phyloP scores from a whole-genome alignment of 306 rosid species.

The Pyrus communis region DNA sequence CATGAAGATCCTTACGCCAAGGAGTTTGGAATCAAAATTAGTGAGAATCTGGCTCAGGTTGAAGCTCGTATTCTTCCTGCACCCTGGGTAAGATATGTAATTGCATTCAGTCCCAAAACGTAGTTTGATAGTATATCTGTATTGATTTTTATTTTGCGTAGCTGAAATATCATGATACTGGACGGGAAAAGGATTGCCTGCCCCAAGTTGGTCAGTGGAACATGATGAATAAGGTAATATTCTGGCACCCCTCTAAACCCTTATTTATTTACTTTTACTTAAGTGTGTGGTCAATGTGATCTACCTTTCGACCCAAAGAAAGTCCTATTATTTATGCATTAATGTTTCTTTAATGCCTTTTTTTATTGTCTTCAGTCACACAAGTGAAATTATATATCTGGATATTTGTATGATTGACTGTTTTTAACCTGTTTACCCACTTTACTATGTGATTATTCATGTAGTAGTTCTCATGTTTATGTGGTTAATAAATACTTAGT shows the following conservation, averaged over 20 bases:
- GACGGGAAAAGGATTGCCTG: conserved; percentile 86
- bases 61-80: conserved; percentile 98
- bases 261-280: neutral
- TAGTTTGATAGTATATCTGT: neutral
- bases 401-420: neutral
- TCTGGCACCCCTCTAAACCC: neutral
- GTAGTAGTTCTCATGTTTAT: neutral
- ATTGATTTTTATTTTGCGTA: conserved; percentile 19
- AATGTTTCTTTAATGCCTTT: neutral
- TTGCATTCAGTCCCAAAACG: neutral
- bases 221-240: conserved; percentile 87
- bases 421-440: neutral
- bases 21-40: conserved; percentile 88
- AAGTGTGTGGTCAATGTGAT: neutral
- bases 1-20: conserved; percentile 73
- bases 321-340: neutral
- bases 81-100: conserved; percentile 57
- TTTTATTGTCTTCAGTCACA: neutral
- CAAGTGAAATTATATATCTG: neutral
- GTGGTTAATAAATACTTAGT: neutral
- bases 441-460: neutral
- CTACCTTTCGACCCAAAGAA: neutral
- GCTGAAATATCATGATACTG: conserved; percentile 93
- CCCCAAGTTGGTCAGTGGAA: conserved; percentile 99
- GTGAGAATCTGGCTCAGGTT: conserved; percentile 84